phyloP scores from a whole-genome alignment of 176 grass and related monocot species.

The Cenchrus americanus region DNA sequence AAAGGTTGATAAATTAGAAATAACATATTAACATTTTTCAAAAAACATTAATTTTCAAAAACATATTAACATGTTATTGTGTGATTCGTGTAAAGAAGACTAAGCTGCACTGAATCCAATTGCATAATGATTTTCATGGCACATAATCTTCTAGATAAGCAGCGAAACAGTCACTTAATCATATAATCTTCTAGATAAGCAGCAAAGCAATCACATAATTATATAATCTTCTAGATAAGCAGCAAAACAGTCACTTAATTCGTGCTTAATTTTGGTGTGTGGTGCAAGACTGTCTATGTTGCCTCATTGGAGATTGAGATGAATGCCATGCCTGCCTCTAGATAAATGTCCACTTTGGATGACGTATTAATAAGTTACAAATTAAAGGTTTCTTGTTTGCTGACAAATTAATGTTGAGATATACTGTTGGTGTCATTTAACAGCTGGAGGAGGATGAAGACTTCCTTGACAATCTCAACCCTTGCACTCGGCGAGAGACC shows the following conservation, averaged over 20 bases:
- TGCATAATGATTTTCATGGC: background rate
- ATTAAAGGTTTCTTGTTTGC: background rate
- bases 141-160: background rate
- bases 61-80: background rate
- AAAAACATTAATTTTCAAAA: background rate
- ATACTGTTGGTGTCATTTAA: background rate
- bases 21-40: background rate
- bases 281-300: background rate
- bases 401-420: background rate
- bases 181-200: too few relatives aligned
- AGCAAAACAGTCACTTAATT: background rate
- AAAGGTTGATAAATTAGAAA: background rate
- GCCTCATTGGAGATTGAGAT: background rate
- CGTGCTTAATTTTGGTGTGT: background rate
- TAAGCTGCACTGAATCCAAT: slow-evolving; percentile 8
- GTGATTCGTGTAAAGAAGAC: background rate
- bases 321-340: background rate
- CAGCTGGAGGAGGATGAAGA: slow-evolving; percentile 91
- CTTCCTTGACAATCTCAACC: slow-evolving; percentile 87
- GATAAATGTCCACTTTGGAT: background rate
- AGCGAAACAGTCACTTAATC: background rate
- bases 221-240: too few relatives aligned
- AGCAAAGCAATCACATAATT: too few relatives aligned
- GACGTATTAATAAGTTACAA: background rate
- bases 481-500: slow-evolving; percentile 68